These are phyloP conservation scores for Phytopythium chamaehyphon DNA, from an alignment of 352 stramenopile genomes.

Conservation along the genomic window DNA sequence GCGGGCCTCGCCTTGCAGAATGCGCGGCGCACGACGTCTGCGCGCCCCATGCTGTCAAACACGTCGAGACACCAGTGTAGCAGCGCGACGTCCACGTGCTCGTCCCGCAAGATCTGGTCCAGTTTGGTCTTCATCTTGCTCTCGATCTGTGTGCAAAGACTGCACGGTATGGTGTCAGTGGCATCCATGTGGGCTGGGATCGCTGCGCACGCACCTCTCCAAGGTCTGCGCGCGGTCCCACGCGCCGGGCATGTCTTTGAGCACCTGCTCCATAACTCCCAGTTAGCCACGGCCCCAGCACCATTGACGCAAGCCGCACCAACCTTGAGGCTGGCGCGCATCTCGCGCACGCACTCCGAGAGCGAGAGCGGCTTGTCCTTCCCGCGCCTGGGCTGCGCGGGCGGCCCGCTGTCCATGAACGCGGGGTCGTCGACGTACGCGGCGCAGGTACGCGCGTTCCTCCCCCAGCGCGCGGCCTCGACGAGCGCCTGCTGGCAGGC, in stretches of 20 bases:
- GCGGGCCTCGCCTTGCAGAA: constrained; percentile 44
- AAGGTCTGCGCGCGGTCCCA: constrained; percentile 51
- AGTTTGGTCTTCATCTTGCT: constrained; percentile 42
- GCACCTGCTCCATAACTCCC: constrained; percentile 9
- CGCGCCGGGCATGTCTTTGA: constrained; percentile 57
- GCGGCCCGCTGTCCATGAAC: constrained; percentile 11
- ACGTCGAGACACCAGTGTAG: constrained; percentile 50
- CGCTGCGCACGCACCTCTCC: constrained; percentile 11
- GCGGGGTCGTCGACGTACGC: constrained; percentile 38
- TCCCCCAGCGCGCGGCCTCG: constrained; percentile 59
- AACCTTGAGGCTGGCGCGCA: constrained; percentile 58
- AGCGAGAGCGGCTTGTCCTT: constrained; percentile 17
- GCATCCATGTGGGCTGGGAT: not conserved
- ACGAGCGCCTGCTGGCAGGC: constrained; percentile 65
- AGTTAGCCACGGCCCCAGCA: not conserved
- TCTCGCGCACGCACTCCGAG: constrained; percentile 48
- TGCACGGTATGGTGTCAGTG: not conserved
- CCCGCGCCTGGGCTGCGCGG: not conserved
- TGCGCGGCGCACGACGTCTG: constrained; percentile 36
- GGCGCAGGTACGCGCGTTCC: constrained; percentile 55
- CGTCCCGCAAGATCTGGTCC: constrained; percentile 29
- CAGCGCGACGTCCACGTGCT: constrained; percentile 30
- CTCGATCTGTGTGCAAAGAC: constrained; percentile 56
- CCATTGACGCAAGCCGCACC: not conserved
- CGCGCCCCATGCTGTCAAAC: constrained; percentile 41